These are phyloP conservation scores for Coix lacrymajobi DNA, from an alignment of 176 grass and related monocot species.

Conservation along the genomic window DNA sequence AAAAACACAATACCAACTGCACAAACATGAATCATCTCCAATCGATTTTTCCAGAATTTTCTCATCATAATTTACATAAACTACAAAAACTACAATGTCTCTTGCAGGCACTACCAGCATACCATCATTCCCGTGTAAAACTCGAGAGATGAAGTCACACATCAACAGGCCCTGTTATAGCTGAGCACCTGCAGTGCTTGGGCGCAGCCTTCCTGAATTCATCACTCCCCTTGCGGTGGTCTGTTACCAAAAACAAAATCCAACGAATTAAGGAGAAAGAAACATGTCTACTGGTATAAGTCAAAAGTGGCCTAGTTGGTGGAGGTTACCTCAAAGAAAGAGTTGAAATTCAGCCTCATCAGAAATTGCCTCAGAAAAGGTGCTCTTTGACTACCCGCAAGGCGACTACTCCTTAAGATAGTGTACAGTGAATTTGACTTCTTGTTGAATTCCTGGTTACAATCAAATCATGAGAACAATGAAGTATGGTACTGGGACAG, in stretches of 20 bases:
- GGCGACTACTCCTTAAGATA: conserved; percentile 82
- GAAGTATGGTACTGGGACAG: not conserved
- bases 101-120: not conserved
- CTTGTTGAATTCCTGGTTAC: conserved; percentile 86
- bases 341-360: conserved; percentile 92
- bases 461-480: not conserved
- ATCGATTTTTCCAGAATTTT: not conserved
- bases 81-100: not conserved
- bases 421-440: conserved; percentile 98
- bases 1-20: not conserved
- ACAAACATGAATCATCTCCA: not conserved
- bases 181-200: conserved; percentile 16
- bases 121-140: not conserved
- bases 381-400: conserved; percentile 82
- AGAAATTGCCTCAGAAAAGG: conserved; percentile 92
- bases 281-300: not conserved
- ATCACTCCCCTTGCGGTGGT: conserved; percentile 83
- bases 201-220: conserved; percentile 59
- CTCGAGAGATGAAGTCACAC: not conserved
- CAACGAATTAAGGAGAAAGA: not conserved
- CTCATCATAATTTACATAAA: conserved; percentile 29
- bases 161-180: not conserved
- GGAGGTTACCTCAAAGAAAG: conserved; percentile 80
- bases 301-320: not conserved
- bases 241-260: conserved; percentile 14